Evolutionary conservation across 2,329 filamentous ascomycete species (phyloP), one percentile per base, ranked within the genome.

Genomic region (Fusarium sp.): DNA sequence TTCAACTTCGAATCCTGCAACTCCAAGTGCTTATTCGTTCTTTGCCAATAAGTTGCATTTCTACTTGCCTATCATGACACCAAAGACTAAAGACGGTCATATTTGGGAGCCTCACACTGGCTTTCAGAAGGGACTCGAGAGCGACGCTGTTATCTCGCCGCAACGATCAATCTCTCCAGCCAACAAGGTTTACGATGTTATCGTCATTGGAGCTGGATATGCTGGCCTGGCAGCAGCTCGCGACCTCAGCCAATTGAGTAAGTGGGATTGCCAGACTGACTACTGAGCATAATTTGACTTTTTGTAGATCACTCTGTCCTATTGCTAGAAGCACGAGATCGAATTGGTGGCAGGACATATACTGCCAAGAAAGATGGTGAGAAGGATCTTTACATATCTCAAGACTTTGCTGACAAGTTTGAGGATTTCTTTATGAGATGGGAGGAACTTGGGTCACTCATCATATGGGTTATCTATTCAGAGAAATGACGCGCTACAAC

Each of bases 41-140:
- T 50, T 50, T 35, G 2, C 0, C 29, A 6, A 5, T 33, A 18
- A 33, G 12, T 17, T 7, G 0, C 10, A 13, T 7, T 4, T 15
- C 15, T 0, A 5, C 13, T 18, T 9, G 15, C 7, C 18, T 3
- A 49, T 7, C 4, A 49, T 50, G 47, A 17, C 29, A 18, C 12
- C n/a, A 7, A 50, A 50, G 12, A 35, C 47, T 4, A 50, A 11
- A 1, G 27, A 50, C 8, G 47, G 47, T 0, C 47, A 50, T 15
- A 35, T 50, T 0, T 50, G 47, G 47, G 31, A 35, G 46, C 20
- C 46, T 20, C 12, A 11, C 4, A 50, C 31, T 25, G 31, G 47
- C 31, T 35, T 50, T 20, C 29, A 50, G 31, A 50, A 35, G 4
- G 47, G 47, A 25, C 47, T 50, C 0, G n/a, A 50, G 31, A 50